phyloP scores from a whole-genome alignment of 2,329 filamentous ascomycete genomes.

The Pseudogymnoascus sp. region DNA sequence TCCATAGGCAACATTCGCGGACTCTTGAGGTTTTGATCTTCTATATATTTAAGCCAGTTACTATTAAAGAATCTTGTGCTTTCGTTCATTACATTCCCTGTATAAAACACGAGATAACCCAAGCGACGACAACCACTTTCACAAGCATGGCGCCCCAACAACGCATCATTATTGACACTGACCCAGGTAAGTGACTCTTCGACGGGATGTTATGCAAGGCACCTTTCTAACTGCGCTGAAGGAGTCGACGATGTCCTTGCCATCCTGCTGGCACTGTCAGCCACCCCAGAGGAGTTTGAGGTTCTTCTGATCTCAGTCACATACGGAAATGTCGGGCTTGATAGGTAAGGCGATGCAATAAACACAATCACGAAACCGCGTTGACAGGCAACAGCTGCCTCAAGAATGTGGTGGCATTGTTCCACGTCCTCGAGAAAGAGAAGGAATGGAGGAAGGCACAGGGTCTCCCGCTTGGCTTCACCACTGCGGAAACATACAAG shows the following conservation, averaged over 20 bases:
- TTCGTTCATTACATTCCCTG: not conserved
- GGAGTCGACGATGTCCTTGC: conserved; percentile 90
- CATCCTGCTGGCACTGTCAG: conserved; percentile 76
- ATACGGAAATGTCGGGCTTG: conserved; percentile 85
- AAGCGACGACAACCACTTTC: not conserved
- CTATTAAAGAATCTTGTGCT: not conserved
- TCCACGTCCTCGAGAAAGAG: conserved; percentile 87
- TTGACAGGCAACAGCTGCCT: conserved; percentile 53
- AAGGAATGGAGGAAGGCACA: conserved; percentile 68
- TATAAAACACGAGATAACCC: not conserved
- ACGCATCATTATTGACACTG: conserved; percentile 91
- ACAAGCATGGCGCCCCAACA: conserved; percentile 54
- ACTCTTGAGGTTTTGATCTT: not conserved
- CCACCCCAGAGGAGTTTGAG: conserved; percentile 76
- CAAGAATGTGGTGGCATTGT: conserved; percentile 80
- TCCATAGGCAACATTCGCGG: not conserved
- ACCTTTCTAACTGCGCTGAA: conserved; percentile 23
- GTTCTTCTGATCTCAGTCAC: conserved; percentile 79
- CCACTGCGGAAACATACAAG: conserved; percentile 61
- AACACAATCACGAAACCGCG: not conserved
- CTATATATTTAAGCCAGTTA: not conserved
- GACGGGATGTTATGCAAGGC: not conserved
- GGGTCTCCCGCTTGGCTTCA: conserved; percentile 62
- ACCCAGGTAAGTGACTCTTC: conserved; percentile 55
- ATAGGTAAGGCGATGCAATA: conserved; percentile 49